phyloP scores from a whole-genome alignment of 139 green algal genomes.

The Edaphochlamys debaryana region DNA sequence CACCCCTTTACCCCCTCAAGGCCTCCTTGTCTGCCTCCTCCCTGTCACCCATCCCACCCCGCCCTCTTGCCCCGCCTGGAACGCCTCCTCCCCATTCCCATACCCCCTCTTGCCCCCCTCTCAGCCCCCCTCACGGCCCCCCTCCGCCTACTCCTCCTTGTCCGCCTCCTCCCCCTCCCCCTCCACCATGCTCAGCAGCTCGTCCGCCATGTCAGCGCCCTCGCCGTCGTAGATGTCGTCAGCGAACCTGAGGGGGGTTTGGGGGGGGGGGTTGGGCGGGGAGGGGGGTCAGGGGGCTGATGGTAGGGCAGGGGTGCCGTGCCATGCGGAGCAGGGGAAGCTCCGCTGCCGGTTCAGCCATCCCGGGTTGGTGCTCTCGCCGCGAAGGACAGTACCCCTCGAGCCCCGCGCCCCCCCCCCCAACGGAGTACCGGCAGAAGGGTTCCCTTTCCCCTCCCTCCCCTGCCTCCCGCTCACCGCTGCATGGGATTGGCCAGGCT shows the following conservation, averaged over 20 bases:
- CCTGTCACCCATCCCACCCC: no score
- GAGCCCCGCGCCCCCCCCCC: no score
- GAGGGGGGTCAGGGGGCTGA: background rate
- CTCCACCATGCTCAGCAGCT: constrained; percentile 4
- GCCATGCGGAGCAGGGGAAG: no score
- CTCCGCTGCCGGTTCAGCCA: no score
- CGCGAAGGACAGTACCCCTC: no score
- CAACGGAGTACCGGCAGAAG: no score
- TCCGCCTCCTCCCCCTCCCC: constrained; percentile 1
- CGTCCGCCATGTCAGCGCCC: background rate
- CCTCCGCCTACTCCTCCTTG: background rate
- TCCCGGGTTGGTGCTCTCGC: no score
- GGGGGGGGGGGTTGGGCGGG: no score
- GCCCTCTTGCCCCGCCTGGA: background rate
- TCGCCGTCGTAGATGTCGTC: constrained; percentile 51
- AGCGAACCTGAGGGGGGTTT: constrained; percentile 29
- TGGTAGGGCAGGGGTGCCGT: background rate
- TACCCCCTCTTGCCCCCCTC: no score
- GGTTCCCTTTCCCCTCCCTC: background rate
- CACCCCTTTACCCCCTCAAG: no score
- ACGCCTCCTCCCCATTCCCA: background rate
- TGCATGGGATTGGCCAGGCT: constrained; percentile 31
- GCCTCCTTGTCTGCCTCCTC: no score
- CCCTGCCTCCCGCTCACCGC: background rate
- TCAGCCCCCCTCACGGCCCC: background rate